phyloP scores from a whole-genome alignment of 176 grass and related monocot species.

The Guadua angustifolia region DNA sequence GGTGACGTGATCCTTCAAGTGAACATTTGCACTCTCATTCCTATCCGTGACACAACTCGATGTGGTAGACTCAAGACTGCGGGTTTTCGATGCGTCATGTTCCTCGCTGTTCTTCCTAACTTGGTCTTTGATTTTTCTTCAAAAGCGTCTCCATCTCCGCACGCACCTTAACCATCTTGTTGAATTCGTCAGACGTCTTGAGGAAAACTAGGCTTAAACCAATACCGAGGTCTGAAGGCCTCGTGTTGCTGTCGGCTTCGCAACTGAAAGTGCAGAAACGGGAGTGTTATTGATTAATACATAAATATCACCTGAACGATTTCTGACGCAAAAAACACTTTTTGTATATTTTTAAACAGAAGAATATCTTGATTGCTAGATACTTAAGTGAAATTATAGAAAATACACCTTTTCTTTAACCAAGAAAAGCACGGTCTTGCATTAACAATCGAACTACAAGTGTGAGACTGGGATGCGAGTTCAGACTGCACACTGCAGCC shows the following conservation, averaged over 20 bases:
- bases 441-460: neutral
- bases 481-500: neutral
- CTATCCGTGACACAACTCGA: constrained; percentile 48
- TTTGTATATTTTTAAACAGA: neutral
- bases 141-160: constrained; percentile 65
- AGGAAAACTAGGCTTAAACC: constrained; percentile 62
- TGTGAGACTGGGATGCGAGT: neutral
- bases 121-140: constrained; percentile 44
- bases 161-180: constrained; percentile 62
- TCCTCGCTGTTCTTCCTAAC: neutral
- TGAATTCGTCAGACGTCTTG: constrained; percentile 65
- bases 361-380: neutral
- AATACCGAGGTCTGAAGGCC: constrained; percentile 35
- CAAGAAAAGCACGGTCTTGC: neutral
- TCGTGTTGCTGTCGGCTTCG: neutral
- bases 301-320: neutral
- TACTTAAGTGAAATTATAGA: neutral
- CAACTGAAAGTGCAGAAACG: neutral
- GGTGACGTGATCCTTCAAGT: neutral
- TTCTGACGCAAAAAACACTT: neutral
- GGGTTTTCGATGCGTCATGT: neutral
- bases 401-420: neutral
- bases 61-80: constrained; percentile 38
- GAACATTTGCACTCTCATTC: neutral
- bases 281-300: neutral